phyloP scores from a whole-genome alignment of 2,329 filamentous ascomycete species.

The Ambrosiella beaveri region DNA sequence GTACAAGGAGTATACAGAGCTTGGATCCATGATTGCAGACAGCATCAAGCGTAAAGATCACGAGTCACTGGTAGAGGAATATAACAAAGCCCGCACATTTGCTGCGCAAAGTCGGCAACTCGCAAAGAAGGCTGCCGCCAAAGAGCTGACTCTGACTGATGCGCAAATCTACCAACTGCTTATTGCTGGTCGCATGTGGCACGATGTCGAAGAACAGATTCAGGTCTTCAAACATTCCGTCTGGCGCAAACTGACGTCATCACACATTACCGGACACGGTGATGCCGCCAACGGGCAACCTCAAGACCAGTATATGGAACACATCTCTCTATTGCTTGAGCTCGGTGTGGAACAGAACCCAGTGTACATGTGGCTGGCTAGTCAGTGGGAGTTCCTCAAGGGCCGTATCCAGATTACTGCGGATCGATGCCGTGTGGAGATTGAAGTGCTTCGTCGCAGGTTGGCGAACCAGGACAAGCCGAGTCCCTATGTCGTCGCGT shows the following conservation, averaged over 20 bases:
- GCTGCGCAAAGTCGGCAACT: slow-evolving; percentile 61
- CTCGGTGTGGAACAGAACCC: slow-evolving; percentile 90
- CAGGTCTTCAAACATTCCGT: slow-evolving; percentile 74
- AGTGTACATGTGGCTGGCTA: slow-evolving; percentile 89
- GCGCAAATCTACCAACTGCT: slow-evolving; percentile 72
- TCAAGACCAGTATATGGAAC: slow-evolving; percentile 76
- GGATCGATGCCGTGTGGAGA: slow-evolving; percentile 77
- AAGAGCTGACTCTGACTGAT: slow-evolving; percentile 44
- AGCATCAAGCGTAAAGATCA: slow-evolving; percentile 85
- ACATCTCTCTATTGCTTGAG: slow-evolving; percentile 79
- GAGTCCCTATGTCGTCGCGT: slow-evolving; percentile 48
- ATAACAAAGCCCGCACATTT: slow-evolving; percentile 64
- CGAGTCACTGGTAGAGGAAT: slow-evolving; percentile 72
- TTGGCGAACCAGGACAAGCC: slow-evolving; percentile 61
- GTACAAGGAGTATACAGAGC: slow-evolving; percentile 66
- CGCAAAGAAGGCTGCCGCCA: slow-evolving; percentile 33
- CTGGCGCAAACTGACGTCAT: slow-evolving; percentile 62
- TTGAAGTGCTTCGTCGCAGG: slow-evolving; percentile 73
- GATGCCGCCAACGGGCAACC: slow-evolving; percentile 34
- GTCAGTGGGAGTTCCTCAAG: slow-evolving; percentile 76
- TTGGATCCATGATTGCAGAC: slow-evolving; percentile 60
- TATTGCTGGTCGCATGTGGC: slow-evolving; percentile 85
- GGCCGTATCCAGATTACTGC: slow-evolving; percentile 64
- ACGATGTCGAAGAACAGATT: slow-evolving; percentile 77
- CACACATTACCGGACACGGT: slow-evolving; percentile 39